A percentile compares a stretch with the other conserved stretches of the same genome.
These are phyloP conservation scores for Pochonia chlamydosporia DNA, from an alignment of 2,329 filamentous ascomycete genomes.

Conservation along the genomic window DNA sequence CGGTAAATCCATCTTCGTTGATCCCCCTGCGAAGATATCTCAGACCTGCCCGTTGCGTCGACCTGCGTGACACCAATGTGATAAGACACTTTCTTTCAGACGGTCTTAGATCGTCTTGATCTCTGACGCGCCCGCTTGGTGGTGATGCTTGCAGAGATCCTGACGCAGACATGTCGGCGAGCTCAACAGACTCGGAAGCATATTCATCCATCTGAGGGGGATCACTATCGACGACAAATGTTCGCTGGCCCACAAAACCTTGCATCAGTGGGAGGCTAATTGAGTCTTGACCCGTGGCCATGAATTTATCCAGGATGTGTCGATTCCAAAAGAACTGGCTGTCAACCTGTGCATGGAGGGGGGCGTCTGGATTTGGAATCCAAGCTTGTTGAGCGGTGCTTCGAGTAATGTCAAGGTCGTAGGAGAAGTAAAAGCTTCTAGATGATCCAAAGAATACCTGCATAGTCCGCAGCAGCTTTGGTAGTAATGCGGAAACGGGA, in stretches of 20 bases:
- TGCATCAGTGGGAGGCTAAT: constrained; percentile 82
- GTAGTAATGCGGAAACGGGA: constrained; percentile 52
- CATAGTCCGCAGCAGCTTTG: constrained; percentile 77
- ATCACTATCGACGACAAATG: constrained; percentile 66
- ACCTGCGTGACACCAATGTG: constrained; percentile 89
- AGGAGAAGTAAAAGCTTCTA: constrained; percentile 88
- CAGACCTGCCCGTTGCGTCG: constrained; percentile 77
- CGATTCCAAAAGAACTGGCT: constrained; percentile 88
- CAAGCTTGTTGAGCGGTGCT: constrained; percentile 37
- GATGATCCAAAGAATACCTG: constrained; percentile 79
- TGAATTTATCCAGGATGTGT: constrained; percentile 66
- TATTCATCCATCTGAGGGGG: constrained; percentile 48
- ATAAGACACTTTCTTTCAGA: constrained; percentile 62
- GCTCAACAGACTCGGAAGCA: constrained; percentile 40
- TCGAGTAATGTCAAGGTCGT: constrained; percentile 86
- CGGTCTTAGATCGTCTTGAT: constrained; percentile 35
- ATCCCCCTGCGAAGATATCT: constrained; percentile 86
- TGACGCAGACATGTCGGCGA: constrained; percentile 31
- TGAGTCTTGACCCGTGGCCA: constrained; percentile 63
- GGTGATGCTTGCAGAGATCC: constrained; percentile 19
- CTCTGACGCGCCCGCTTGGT: constrained; percentile 16
- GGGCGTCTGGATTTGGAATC: constrained; percentile 24
- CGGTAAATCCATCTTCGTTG: constrained; percentile 81
- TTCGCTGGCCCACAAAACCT: constrained; percentile 83
- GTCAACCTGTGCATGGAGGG: constrained; percentile 69